Evolutionary conservation across 164 flowering plant species (phyloP), one percentile per base, ranked within the genome.

Genomic region (Nymphaea thermarum): DNA sequence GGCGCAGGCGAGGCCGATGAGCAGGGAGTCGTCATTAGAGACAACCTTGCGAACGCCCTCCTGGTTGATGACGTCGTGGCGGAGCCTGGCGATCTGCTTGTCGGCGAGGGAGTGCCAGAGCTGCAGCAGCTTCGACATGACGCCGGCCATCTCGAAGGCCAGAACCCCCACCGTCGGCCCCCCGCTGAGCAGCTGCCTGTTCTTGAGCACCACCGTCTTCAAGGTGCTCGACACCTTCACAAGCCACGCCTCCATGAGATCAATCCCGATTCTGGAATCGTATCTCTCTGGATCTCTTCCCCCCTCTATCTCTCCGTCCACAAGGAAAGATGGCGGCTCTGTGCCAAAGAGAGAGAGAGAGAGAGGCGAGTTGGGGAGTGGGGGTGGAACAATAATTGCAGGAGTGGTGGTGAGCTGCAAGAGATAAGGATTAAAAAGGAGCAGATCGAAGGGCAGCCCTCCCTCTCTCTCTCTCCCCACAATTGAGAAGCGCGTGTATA

Each of bases 11-110:
- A 93, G 82, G 71, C 81, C 71, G 18, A 90, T 80, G 47, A 90
- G 88, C 73, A 93, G 86, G 6, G 80, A 60, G 6, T 93, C 97
- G 70, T 93, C 96, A 71, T 79, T 83, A 43, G 98, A 90, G 69
- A 93, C 90, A 62, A 93, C 83, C 74, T 89, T 90, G 3, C 83
- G 83, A n/a, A 90, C 87, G 17, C 97, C 98, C 70, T 89, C 90
- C 4, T 90, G 82, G 6, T 82, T 68, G 16, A 85, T 79, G 3
- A 86, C 75, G 8, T 85, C 85, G 65, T 76, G 74, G 11, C 84
- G 82, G 43, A 87, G 73, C 7, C 83, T 82, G 60, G 72, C 4
- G 43, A 86, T 71, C 76, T 71, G 76, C 42, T 80, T 72, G 75
- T 94, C 93, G 11, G 95, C 79, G 45, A 94, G 86, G 18, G 88